phyloP scores from a whole-genome alignment of 2,329 filamentous ascomycete genomes.

The Fusarium paranaense region DNA sequence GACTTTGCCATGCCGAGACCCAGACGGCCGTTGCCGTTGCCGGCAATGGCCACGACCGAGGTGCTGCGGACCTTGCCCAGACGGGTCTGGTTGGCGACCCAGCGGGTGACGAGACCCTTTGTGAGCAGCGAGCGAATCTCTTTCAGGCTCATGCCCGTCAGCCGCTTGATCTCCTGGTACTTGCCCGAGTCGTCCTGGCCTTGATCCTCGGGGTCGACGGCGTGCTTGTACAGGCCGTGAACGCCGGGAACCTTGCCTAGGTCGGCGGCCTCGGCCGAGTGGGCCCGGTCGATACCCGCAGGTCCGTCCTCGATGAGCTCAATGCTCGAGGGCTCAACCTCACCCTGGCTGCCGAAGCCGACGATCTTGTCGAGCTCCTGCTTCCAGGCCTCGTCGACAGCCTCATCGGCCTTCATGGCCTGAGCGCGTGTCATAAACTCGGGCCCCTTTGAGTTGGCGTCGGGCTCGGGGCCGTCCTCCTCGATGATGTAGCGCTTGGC shows the following conservation, averaged over 20 bases:
- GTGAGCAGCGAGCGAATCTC: slow-evolving; percentile 68
- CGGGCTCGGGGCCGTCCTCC: slow-evolving; percentile 43
- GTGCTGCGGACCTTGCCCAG: slow-evolving; percentile 88
- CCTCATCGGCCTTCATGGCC: slow-evolving; percentile 53
- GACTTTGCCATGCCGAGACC: slow-evolving; percentile 93
- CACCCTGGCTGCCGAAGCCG: slow-evolving; percentile 44
- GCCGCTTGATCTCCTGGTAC: slow-evolving; percentile 64
- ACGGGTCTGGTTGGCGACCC: slow-evolving; percentile 92
- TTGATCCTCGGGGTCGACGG: slow-evolving; percentile 62
- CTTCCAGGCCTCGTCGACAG: slow-evolving; percentile 51
- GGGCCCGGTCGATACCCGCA: slow-evolving; percentile 47
- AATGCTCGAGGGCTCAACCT: slow-evolving; percentile 49
- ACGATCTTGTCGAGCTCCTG: slow-evolving; percentile 53
- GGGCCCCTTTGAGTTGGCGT: slow-evolving; percentile 40
- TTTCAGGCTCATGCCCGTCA: slow-evolving; percentile 65
- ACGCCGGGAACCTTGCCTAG: slow-evolving; percentile 67
- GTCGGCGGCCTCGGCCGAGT: slow-evolving; percentile 61
- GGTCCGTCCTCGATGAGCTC: slow-evolving; percentile 54
- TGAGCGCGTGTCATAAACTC: slow-evolving; percentile 50
- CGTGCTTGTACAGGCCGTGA: slow-evolving; percentile 61
- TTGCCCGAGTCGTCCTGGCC: slow-evolving; percentile 63
- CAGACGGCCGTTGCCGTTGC: slow-evolving; percentile 86
- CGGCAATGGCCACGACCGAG: slow-evolving; percentile 84
- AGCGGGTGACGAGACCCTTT: slow-evolving; percentile 80
- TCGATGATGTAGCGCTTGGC: slow-evolving; percentile 52